Conservation (phyloP, 257 asterid genomes). For the Schizonepeta tenuifolia region DNA sequence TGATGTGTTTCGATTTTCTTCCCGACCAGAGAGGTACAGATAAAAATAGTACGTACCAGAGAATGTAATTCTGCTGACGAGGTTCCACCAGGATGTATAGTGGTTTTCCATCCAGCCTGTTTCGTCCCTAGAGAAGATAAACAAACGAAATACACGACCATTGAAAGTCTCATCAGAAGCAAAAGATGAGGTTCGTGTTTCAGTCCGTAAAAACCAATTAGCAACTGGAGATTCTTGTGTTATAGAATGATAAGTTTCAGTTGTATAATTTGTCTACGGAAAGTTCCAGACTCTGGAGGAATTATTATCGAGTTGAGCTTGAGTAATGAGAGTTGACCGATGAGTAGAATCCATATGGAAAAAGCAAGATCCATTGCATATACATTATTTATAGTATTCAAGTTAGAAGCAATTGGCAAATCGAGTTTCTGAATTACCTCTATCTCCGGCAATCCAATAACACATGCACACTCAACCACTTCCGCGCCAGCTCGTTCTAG, state of each 20-base stretch:
- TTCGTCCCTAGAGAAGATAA: slow-evolving; percentile 48
- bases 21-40: neutral
- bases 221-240: neutral
- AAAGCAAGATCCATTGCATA: no score
- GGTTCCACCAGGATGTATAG: slow-evolving; percentile 84
- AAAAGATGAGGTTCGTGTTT: neutral
- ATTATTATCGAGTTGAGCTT: no score
- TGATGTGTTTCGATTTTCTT: neutral
- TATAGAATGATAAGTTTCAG: no score
- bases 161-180: neutral
- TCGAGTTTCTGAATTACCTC: slow-evolving; percentile 50
- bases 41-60: slow-evolving; percentile 30
- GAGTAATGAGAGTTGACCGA: no score
- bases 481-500: slow-evolving; percentile 72
- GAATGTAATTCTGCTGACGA: slow-evolving; percentile 48
- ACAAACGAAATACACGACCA: neutral
- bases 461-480: slow-evolving; percentile 89
- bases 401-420: no score
- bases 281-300: no score
- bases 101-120: slow-evolving; percentile 68
- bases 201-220: neutral
- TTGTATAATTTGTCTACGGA: no score
- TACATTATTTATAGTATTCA: no score
- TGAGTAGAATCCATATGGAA: no score
- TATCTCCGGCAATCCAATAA: slow-evolving; percentile 74